Percentiles rank a stretch among this genome's conserved stretches.
Evolutionary conservation across 2,329 filamentous ascomycete genomes (phyloP).

Genomic region (Aureobasidium sp.): DNA sequence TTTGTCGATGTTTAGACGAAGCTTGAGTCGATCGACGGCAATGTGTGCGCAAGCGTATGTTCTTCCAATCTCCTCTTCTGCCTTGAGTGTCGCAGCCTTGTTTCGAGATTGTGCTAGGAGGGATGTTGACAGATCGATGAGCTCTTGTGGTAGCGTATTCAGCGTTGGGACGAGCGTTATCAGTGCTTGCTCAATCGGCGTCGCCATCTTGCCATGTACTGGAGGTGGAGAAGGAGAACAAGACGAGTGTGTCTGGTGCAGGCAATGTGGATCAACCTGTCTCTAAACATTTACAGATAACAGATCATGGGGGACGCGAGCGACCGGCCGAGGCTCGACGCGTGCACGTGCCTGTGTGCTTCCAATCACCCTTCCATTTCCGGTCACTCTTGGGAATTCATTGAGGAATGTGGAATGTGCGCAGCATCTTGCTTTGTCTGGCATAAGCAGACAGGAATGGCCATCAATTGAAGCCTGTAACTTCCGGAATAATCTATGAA

Average conservation of each 20-base stretch:
- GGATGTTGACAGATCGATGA: slow-evolving; percentile 64
- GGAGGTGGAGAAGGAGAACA: too few relatives aligned
- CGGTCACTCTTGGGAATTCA: neutral
- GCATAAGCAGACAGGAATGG: neutral
- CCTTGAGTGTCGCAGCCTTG: slow-evolving; percentile 68
- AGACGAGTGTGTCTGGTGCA: too few relatives aligned
- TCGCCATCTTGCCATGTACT: slow-evolving; percentile 50
- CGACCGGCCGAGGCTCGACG: neutral
- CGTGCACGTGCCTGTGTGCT: neutral
- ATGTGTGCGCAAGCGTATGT: slow-evolving; percentile 80
- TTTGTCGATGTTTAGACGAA: slow-evolving; percentile 65
- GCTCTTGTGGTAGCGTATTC: slow-evolving; percentile 59
- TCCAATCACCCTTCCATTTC: neutral
- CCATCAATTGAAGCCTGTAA: neutral
- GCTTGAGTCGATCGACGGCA: slow-evolving; percentile 81
- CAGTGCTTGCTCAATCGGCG: slow-evolving; percentile 65
- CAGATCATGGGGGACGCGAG: slow-evolving; percentile 7
- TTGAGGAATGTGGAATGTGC: neutral
- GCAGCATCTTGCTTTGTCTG: neutral
- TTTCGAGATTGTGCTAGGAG: slow-evolving; percentile 74
- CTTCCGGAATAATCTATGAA: neutral
- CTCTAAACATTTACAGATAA: too few relatives aligned
- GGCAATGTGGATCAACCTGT: too few relatives aligned
- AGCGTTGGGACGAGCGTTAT: slow-evolving; percentile 68
- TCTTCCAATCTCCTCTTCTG: slow-evolving; percentile 81